A percentile compares a stretch with the other conserved stretches of the same genome.
These are phyloP conservation scores for Sophora flavescens DNA, from an alignment of 306 rosid genomes.

Conservation along the genomic window DNA sequence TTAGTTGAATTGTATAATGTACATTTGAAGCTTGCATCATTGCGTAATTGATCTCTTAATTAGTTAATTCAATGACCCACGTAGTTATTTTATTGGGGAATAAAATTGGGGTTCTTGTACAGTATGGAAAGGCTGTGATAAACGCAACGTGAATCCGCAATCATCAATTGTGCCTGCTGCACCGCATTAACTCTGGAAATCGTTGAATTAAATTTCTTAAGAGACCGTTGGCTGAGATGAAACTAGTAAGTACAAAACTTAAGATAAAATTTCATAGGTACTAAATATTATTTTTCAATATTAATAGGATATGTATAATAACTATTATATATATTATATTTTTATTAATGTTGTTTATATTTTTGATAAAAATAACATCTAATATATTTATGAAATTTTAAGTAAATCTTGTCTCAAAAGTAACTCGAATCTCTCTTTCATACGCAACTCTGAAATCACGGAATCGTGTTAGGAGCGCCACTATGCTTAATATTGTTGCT, in stretches of 20 bases:
- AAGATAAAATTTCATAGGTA: too few relatives aligned
- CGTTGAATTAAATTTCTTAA: too few relatives aligned
- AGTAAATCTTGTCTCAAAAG: background rate
- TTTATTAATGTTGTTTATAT: too few relatives aligned
- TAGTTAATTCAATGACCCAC: constrained; percentile 1
- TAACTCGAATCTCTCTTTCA: background rate
- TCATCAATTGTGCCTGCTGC: constrained; percentile 24
- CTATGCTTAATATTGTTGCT: constrained; percentile 22
- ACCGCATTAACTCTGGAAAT: background rate
- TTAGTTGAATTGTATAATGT: constrained; percentile 48
- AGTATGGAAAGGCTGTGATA: background rate
- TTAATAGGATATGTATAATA: too few relatives aligned
- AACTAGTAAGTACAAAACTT: background rate
- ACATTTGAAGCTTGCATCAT: constrained; percentile 43
- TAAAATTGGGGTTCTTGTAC: background rate
- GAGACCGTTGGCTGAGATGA: constrained; percentile 3
- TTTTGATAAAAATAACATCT: too few relatives aligned
- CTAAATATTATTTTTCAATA: too few relatives aligned
- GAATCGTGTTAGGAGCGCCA: constrained; percentile 10
- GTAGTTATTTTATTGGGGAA: background rate
- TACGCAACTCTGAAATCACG: constrained; percentile 29
- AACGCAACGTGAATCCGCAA: constrained; percentile 15
- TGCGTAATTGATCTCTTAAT: background rate
- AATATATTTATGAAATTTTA: too few relatives aligned
- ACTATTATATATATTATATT: too few relatives aligned